Evolutionary conservation across 805 yeast genomes (phyloP).

Genomic region (Yamadazyma nakazawae): DNA sequence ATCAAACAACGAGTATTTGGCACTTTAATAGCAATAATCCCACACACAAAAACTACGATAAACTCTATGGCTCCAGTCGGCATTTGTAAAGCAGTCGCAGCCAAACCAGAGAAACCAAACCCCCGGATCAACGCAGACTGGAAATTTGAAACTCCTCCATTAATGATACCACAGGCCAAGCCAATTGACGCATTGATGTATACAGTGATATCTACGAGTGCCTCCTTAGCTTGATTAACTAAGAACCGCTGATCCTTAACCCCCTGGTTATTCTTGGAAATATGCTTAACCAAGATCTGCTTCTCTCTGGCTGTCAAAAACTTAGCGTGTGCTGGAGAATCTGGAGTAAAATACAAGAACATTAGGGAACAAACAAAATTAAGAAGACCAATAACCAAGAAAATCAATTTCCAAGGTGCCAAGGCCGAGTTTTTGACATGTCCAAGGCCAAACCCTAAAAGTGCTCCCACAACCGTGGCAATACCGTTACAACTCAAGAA

Average conservation of each 20-base stretch:
- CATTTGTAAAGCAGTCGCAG: slow-evolving; percentile 25
- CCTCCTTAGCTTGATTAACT: slow-evolving; percentile 20
- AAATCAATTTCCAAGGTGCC: slow-evolving; percentile 25
- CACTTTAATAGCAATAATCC: slow-evolving; percentile 19
- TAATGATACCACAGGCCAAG: slow-evolving; percentile 29
- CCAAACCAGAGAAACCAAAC: slow-evolving; percentile 30
- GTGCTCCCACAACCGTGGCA: slow-evolving; percentile 23
- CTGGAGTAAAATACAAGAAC: slow-evolving; percentile 19
- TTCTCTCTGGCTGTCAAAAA: slow-evolving; percentile 34
- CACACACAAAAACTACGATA: slow-evolving; percentile 25
- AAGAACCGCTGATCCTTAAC: slow-evolving; percentile 22
- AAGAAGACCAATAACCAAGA: slow-evolving; percentile 19
- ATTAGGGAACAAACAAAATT: slow-evolving; percentile 19
- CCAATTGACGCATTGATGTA: slow-evolving; percentile 21
- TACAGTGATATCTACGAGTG: slow-evolving; percentile 18
- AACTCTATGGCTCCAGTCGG: slow-evolving; percentile 27
- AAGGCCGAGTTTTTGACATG: slow-evolving; percentile 20
- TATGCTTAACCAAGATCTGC: slow-evolving; percentile 17
- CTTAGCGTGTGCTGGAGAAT: slow-evolving; percentile 27
- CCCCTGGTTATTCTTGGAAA: slow-evolving; percentile 24
- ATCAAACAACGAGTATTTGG: slow-evolving; percentile 17
- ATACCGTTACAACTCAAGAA: slow-evolving; percentile 28
- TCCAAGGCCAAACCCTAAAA: slow-evolving; percentile 29
- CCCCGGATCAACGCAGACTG: slow-evolving; percentile 26
- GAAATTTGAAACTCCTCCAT: slow-evolving; percentile 26